Evolutionary conservation across 805 yeast species (phyloP).

Genomic region (Saturnispora hagleri): DNA sequence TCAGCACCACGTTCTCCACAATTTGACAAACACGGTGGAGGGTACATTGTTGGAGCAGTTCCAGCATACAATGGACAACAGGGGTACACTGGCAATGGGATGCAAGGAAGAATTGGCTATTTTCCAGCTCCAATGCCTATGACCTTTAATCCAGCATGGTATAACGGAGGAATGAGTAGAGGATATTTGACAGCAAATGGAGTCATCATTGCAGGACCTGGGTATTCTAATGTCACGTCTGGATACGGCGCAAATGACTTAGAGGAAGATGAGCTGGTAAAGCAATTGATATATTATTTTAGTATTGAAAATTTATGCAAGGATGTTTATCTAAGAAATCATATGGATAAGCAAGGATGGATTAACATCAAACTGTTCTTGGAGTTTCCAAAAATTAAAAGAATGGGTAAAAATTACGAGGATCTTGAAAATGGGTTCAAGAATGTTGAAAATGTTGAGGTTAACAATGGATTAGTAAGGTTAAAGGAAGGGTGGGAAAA

Average conservation of each 20-base stretch:
- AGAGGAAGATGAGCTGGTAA: constrained; percentile 10
- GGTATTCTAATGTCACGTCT: background rate
- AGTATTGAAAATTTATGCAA: constrained; percentile 76
- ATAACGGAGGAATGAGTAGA: background rate
- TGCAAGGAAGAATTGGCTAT: background rate
- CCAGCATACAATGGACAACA: background rate
- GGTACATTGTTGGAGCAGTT: background rate
- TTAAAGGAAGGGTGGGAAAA: constrained; percentile 48
- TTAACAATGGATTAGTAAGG: constrained; percentile 35
- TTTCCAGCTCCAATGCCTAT: background rate
- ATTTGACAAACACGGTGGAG: background rate
- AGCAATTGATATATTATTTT: constrained; percentile 81
- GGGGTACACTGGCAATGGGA: background rate
- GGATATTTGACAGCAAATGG: background rate
- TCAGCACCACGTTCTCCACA: background rate
- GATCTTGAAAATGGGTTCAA: constrained; percentile 13
- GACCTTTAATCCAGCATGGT: background rate
- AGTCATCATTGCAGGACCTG: background rate
- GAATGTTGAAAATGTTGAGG: constrained; percentile 14
- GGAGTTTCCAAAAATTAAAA: constrained; percentile 62
- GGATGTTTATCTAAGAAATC: constrained; percentile 69
- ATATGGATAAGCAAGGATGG: constrained; percentile 68
- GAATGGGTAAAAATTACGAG: constrained; percentile 5
- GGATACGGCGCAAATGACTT: constrained; percentile 9
- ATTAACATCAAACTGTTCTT: constrained; percentile 50